Evolutionary conservation across 768 basidiomycete genomes (phyloP).

Genomic region (Aureoboletus auriporus): DNA sequence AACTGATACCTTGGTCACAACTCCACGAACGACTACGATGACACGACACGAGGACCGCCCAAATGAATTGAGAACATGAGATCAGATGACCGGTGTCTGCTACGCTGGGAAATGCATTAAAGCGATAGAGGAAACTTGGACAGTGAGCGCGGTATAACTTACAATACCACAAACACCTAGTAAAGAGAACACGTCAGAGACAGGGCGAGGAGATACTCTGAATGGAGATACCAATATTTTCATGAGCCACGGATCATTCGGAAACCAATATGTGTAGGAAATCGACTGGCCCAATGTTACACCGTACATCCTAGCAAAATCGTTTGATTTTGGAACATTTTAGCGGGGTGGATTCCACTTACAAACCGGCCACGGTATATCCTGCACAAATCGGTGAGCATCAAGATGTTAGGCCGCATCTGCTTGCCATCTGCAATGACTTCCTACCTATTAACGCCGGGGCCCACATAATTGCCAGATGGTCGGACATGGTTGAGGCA

Average conservation of each 20-base stretch:
- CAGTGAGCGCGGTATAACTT: not conserved
- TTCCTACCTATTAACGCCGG: slow-evolving; percentile 4
- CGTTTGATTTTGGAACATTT: not conserved
- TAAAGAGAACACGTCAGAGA: not conserved
- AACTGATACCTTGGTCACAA: not conserved
- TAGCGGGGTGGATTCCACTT: not conserved
- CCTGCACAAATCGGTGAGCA: slow-evolving; percentile 1
- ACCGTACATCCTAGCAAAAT: slow-evolving; percentile 6
- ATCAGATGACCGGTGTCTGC: slow-evolving; percentile 7
- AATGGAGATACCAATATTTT: slow-evolving; percentile 4
- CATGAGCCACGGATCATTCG: not conserved
- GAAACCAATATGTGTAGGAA: slow-evolving; percentile 10
- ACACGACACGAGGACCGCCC: slow-evolving; percentile 1
- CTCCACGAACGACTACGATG: not conserved
- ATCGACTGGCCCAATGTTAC: slow-evolving; percentile 8
- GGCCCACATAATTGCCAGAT: not conserved
- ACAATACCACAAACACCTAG: slow-evolving; percentile 6
- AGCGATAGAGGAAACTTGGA: no score
- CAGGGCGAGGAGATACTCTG: not conserved
- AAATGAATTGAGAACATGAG: not conserved
- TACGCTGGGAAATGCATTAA: not conserved
- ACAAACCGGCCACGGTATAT: slow-evolving; percentile 1
- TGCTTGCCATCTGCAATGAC: no score
- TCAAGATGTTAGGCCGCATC: no score
- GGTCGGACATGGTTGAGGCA: not conserved